Evolutionary conservation across 2,329 filamentous ascomycete genomes (phyloP).

Genomic region (Pestalotiopsis sp.): DNA sequence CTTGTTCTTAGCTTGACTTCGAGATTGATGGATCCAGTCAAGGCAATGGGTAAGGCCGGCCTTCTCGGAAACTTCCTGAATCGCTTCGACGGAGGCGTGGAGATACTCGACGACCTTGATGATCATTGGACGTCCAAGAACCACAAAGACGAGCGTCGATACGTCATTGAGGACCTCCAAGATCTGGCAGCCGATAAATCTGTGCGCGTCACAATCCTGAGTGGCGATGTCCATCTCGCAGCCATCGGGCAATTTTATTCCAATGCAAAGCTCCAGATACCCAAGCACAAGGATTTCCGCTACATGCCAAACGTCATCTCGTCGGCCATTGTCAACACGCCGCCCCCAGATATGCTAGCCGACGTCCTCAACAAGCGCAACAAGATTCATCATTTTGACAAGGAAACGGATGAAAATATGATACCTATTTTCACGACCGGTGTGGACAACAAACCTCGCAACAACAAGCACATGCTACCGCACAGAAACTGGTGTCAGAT

Average conservation of each 20-base stretch:
- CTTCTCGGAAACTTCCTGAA: slow-evolving; percentile 81
- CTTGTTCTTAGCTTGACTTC: slow-evolving; percentile 69
- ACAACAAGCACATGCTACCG: slow-evolving; percentile 87
- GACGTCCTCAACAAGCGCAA: slow-evolving; percentile 94
- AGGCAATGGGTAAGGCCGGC: slow-evolving; percentile 81
- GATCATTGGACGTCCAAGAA: slow-evolving; percentile 98
- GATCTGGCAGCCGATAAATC: slow-evolving; percentile 92
- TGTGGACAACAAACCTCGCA: slow-evolving; percentile 84
- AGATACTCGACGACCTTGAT: slow-evolving; percentile 88
- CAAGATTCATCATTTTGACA: slow-evolving; percentile 72
- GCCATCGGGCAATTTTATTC: slow-evolving; percentile 95
- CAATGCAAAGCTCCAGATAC: slow-evolving; percentile 75
- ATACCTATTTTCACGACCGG: slow-evolving; percentile 90
- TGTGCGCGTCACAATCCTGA: slow-evolving; percentile 86
- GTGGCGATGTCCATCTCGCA: slow-evolving; percentile 91
- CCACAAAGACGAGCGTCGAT: slow-evolving; percentile 87
- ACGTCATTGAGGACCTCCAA: slow-evolving; percentile 88
- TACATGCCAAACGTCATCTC: slow-evolving; percentile 98
- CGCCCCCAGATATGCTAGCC: slow-evolving; percentile 83
- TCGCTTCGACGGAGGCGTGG: slow-evolving; percentile 87
- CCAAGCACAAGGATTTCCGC: slow-evolving; percentile 89
- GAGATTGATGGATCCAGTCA: slow-evolving; percentile 82
- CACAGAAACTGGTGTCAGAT: slow-evolving; percentile 97
- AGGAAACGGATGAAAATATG: slow-evolving; percentile 90
- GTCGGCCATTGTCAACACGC: slow-evolving; percentile 91